phyloP scores from a whole-genome alignment of 192 early-diverging fungal genomes.

The Mortierella claussenii region DNA sequence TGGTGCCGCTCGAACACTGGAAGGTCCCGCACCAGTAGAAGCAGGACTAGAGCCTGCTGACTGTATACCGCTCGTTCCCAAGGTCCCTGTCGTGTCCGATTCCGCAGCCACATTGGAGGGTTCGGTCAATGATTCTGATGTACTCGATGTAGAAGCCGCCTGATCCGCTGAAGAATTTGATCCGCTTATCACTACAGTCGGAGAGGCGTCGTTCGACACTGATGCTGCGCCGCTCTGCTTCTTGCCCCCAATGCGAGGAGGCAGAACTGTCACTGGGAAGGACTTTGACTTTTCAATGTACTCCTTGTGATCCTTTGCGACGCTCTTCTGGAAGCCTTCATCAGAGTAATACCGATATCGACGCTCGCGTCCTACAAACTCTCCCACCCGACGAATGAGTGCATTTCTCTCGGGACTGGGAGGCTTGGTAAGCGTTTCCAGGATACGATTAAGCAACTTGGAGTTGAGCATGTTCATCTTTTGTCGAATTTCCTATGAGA shows the following conservation, averaged over 20 bases:
- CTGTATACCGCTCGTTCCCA: not conserved
- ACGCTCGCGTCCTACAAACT: slow-evolving; percentile 72
- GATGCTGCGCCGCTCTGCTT: not conserved
- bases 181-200: not conserved
- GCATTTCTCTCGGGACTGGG: slow-evolving; percentile 18
- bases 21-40: not conserved
- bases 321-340: slow-evolving; percentile 36
- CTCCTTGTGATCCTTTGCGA: slow-evolving; percentile 31
- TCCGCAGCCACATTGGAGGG: not conserved
- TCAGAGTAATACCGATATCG: slow-evolving; percentile 72
- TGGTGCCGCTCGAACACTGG: not conserved
- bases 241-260: not conserved
- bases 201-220: slow-evolving; percentile 8
- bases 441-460: slow-evolving; percentile 61
- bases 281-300: slow-evolving; percentile 26
- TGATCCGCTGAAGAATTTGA: no score
- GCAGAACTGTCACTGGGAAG: not conserved
- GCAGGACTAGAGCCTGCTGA: no score
- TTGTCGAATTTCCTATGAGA: slow-evolving; percentile 53
- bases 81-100: not conserved
- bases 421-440: slow-evolving; percentile 48
- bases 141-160: not conserved
- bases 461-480: slow-evolving; percentile 61
- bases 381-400: slow-evolving; percentile 55
- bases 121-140: not conserved